Conservation (phyloP, 2,329 filamentous ascomycete species). For the Periconia digitata region DNA sequence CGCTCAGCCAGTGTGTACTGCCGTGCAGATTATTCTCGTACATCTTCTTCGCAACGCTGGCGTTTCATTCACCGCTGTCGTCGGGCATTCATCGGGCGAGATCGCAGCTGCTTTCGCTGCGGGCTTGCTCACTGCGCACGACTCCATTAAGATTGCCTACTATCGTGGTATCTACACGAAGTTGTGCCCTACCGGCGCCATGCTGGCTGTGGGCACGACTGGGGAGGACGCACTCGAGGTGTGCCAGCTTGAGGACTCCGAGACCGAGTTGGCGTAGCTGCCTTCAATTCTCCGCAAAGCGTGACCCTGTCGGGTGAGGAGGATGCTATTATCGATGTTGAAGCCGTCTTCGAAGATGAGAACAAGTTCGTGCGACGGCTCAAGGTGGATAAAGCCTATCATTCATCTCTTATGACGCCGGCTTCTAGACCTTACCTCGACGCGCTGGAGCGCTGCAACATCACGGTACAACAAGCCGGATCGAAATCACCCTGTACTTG, state of each 20-base stretch:
- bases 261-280: slow-evolving; percentile 22
- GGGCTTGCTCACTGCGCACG: slow-evolving; percentile 8
- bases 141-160: slow-evolving; percentile 20
- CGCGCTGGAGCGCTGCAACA: slow-evolving; percentile 4
- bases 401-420: slow-evolving; percentile 46
- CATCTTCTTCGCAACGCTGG: slow-evolving; percentile 31
- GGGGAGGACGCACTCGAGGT: slow-evolving; percentile 12
- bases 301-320: slow-evolving; percentile 50
- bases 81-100: slow-evolving; percentile 45
- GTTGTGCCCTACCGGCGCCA: slow-evolving; percentile 24
- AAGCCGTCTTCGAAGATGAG: slow-evolving; percentile 36
- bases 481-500: slow-evolving; percentile 1
- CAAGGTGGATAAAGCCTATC: slow-evolving; percentile 50
- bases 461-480: not conserved
- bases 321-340: slow-evolving; percentile 39
- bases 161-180: slow-evolving; percentile 18
- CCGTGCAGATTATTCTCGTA: slow-evolving; percentile 39
- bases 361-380: slow-evolving; percentile 44
- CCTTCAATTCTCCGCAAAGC: slow-evolving; percentile 33
- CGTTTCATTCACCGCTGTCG: slow-evolving; percentile 32
- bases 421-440: slow-evolving; percentile 12
- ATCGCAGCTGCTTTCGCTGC: slow-evolving; percentile 26
- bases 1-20: slow-evolving; percentile 39
- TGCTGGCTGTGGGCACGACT: slow-evolving; percentile 30
- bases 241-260: slow-evolving; percentile 30